Conservation (phyloP, 495 filamentous ascomycete genomes). For the Penicilliopsis zonata region DNA sequence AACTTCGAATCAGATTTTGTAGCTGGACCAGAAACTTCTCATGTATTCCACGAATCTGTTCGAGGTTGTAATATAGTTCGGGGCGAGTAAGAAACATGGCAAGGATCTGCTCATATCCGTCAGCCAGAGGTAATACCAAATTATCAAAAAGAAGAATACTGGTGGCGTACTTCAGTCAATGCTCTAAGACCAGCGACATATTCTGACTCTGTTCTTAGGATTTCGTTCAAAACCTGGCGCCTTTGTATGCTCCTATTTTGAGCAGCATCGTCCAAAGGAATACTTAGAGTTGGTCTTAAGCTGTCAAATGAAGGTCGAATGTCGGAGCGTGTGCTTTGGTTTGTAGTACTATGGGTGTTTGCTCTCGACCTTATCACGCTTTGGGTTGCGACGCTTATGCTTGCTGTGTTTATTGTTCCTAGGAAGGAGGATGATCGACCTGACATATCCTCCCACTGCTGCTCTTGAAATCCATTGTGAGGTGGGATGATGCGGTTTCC, state of each 20-base stretch:
- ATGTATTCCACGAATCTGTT: conserved; percentile 30
- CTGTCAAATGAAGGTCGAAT: conserved; percentile 58
- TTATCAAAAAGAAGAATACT: not conserved
- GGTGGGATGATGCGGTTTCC: conserved; percentile 15
- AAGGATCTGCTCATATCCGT: conserved; percentile 17
- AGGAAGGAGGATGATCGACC: conserved; percentile 68
- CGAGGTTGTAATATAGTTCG: conserved; percentile 32
- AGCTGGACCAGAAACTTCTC: conserved; percentile 27
- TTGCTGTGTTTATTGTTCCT: conserved; percentile 64
- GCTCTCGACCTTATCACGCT: conserved; percentile 52
- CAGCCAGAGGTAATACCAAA: not conserved
- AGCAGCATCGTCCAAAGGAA: conserved; percentile 55
- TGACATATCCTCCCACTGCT: conserved; percentile 44
- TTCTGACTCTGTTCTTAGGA: conserved; percentile 74
- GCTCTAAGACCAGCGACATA: conserved; percentile 82
- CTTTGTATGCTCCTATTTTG: conserved; percentile 59
- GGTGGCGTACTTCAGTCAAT: conserved; percentile 58
- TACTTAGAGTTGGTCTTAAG: conserved; percentile 36
- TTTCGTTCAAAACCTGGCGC: conserved; percentile 67
- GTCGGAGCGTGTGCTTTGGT: conserved; percentile 43
- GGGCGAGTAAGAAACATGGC: conserved; percentile 21
- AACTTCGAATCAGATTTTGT: conserved; percentile 17
- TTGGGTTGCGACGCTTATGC: conserved; percentile 55
- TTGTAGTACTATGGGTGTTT: conserved; percentile 35
- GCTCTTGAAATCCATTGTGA: conserved; percentile 20